phyloP scores from a whole-genome alignment of 768 basidiomycete species.

The Agrocybe praecox region DNA sequence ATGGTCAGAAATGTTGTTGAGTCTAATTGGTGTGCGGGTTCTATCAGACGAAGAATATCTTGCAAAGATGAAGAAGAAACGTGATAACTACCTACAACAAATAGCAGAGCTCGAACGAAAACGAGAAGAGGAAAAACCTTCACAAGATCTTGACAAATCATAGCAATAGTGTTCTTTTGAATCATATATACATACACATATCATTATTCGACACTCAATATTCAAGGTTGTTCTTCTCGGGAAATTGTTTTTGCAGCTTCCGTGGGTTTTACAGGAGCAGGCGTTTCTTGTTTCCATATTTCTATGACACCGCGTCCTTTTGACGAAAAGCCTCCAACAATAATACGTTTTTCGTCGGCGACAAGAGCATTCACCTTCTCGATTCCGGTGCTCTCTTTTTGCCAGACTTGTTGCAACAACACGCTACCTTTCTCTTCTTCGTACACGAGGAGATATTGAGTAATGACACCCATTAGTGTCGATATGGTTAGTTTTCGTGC shows the following conservation, averaged over 20 bases:
- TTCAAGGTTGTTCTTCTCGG: background rate
- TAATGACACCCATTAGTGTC: conserved; percentile 63
- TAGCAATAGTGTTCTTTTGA: background rate
- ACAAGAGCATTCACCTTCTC: conserved; percentile 71
- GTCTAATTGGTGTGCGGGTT: conserved; percentile 50
- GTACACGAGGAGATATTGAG: conserved; percentile 47
- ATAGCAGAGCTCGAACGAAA: conserved; percentile 61
- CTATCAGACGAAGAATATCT: conserved; percentile 79
- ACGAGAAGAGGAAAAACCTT: conserved; percentile 35
- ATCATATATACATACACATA: background rate
- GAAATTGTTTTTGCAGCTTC: background rate
- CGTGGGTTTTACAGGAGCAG: background rate
- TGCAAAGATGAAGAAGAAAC: conserved; percentile 53
- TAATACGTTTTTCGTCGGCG: conserved; percentile 46
- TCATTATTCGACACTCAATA: conserved; percentile 3
- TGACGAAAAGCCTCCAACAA: conserved; percentile 63
- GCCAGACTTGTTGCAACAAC: conserved; percentile 48
- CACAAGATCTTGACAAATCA: conserved; percentile 11
- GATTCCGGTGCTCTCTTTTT: conserved; percentile 39
- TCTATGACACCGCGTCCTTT: conserved; percentile 67
- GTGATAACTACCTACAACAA: conserved; percentile 53
- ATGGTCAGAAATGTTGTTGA: conserved; percentile 35
- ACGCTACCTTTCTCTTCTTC: conserved; percentile 38
- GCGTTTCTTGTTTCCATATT: conserved; percentile 46
- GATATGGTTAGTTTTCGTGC: conserved; percentile 51